Conservation (phyloP, 768 basidiomycete genomes). For the Hebeloma cylindrosporum region DNA sequence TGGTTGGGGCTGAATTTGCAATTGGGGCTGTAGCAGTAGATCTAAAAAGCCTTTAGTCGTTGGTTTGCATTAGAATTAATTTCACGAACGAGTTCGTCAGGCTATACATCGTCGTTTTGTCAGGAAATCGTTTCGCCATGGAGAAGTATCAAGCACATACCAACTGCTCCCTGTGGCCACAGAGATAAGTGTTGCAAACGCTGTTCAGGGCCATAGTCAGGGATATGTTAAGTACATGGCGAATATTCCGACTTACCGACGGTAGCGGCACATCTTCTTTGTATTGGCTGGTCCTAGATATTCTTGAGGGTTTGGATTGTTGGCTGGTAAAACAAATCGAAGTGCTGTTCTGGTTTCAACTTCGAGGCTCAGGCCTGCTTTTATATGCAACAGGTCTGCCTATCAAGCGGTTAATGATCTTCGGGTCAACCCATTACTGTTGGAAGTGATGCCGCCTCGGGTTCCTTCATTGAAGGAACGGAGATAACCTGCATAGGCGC, state of each 20-base stretch:
- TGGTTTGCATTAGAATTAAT: conserved; percentile 19
- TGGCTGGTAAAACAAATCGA: conserved; percentile 9
- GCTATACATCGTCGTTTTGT: conserved; percentile 21
- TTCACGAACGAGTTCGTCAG: conserved; percentile 29
- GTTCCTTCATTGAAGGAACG: conserved; percentile 9
- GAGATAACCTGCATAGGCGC: conserved; percentile 7
- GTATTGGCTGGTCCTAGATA: no score
- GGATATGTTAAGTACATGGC: conserved; percentile 2
- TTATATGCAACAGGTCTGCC: conserved; percentile 12
- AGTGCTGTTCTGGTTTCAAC: conserved; percentile 1
- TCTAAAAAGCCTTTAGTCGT: conserved; percentile 32
- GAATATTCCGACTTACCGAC: conserved; percentile 44
- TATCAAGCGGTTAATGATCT: conserved; percentile 5
- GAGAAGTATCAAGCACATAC: background rate
- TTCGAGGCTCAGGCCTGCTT: background rate
- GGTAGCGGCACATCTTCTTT: conserved; percentile 48
- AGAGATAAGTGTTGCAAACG: conserved; percentile 51
- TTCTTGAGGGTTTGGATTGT: conserved; percentile 2
- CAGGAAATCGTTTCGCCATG: background rate
- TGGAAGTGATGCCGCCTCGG: conserved; percentile 5
- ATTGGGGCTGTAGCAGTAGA: conserved; percentile 41
- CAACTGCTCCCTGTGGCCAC: conserved; percentile 39
- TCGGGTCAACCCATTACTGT: conserved; percentile 1
- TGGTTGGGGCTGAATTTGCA: conserved; percentile 61
- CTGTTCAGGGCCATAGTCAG: conserved; percentile 33